Conservation (phyloP, 2,329 filamentous ascomycete species). For the Botrytis pseudocinerea region DNA sequence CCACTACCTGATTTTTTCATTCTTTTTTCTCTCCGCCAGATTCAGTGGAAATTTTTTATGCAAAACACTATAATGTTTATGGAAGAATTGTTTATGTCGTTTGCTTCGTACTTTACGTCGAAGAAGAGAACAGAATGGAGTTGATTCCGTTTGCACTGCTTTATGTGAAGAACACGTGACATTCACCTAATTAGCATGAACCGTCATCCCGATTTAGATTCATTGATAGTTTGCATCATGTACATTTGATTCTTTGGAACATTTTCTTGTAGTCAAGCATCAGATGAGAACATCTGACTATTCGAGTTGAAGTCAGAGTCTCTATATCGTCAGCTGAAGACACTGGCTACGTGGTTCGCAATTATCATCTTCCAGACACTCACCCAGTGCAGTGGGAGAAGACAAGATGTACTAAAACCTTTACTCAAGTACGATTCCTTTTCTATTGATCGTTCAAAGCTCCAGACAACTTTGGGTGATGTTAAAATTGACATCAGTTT, state of each 20-base stretch:
- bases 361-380: not conserved
- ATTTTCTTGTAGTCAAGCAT: not conserved
- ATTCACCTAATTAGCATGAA: no score
- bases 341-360: not conserved
- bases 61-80: not conserved
- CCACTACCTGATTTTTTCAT: not conserved
- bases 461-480: not conserved
- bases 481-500: not conserved
- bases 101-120: no score
- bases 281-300: not conserved
- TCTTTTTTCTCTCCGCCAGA: not conserved
- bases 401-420: not conserved
- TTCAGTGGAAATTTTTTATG: not conserved
- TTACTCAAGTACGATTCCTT: not conserved
- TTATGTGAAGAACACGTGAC: not conserved
- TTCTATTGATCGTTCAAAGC: not conserved
- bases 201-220: not conserved
- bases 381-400: not conserved
- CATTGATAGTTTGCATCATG: not conserved
- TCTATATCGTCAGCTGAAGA: not conserved
- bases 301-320: not conserved
- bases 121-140: not conserved
- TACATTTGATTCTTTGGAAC: not conserved
- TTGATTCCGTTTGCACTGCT: not conserved
- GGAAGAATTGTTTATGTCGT: not conserved